Evolutionary conservation across 2,329 filamentous ascomycete genomes (phyloP), one percentile per base, ranked within the genome.

Genomic region (Hymenoscyphus repandus): DNA sequence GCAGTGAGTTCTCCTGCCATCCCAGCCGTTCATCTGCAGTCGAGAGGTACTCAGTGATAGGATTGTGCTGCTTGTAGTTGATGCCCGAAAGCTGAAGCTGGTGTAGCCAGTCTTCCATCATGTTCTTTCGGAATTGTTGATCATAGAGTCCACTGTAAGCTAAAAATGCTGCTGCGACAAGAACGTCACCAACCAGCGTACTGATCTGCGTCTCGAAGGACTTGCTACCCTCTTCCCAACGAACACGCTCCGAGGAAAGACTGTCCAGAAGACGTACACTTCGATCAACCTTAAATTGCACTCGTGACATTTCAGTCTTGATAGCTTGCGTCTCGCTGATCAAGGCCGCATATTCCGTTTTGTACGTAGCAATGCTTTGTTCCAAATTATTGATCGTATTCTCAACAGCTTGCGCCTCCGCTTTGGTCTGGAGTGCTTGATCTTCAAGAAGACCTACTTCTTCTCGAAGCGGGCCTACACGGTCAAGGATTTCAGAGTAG

Each of bases 141-240:
- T 99, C 93, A 67, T 96, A 99, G 45, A 97, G 84, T 70, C 93
- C 93, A 65, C 88, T 90, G 70, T 99, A 99, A 12, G 95, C 93
- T 56, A 99, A 77, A 78, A 97, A 97, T 7, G 92, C 95, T 5
- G 95, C 90, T n/a, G 93, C 93, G 45, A 96, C 86, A 54, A 99
- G 79, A 45, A 96, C 92, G 66, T 99, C 93, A 55, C 93, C 93
- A 34, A 99, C 89, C 47, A 99, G 82, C 2, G 93, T 99, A 69
- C 88, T 88, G 67, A 99, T 97, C 68, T 99, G 93, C 2, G 91
- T 95, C 69, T 97, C 92, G 68, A 99, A 99, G 0, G 92, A 96
- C 72, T 87, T 95, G 79, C 93, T 99, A 61, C 91, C 91, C 64
- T 92, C 89, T 66, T 99, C 93, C 93, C 93, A 99, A 65, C 93